A percentile compares a stretch with the other conserved stretches of the same genome.
Evolutionary conservation across 2,329 filamentous ascomycete genomes (phyloP).

Genomic region (Pseudogymnoascus sp.): DNA sequence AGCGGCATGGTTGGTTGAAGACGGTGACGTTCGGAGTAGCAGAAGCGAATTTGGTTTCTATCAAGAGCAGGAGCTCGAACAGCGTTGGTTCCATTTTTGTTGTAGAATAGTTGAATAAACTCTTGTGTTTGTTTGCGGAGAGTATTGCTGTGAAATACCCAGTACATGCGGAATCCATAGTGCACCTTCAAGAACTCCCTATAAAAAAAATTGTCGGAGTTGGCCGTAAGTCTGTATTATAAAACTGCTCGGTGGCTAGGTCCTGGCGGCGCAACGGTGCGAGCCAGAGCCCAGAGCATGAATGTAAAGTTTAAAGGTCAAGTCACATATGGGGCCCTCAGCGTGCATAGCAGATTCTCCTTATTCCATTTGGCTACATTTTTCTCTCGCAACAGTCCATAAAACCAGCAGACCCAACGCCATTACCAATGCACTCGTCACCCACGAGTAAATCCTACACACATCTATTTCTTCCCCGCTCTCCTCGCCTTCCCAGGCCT

Average conservation of each 20-base stretch:
- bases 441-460: background rate
- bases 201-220: background rate
- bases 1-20: background rate
- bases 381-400: background rate
- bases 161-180: background rate
- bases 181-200: background rate
- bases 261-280: too few relatives aligned
- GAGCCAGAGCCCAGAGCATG: too few relatives aligned
- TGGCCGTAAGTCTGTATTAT: background rate
- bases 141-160: background rate
- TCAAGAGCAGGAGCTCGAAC: background rate
- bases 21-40: background rate
- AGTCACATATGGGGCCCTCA: background rate
- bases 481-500: slow-evolving; percentile 42
- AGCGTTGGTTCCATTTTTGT: background rate
- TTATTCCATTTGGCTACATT: slow-evolving; percentile 3
- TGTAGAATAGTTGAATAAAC: background rate
- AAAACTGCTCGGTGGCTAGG: background rate
- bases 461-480: slow-evolving; percentile 25
- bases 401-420: slow-evolving; percentile 1
- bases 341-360: background rate
- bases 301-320: background rate
- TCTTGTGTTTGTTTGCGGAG: background rate
- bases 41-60: background rate
- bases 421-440: slow-evolving; percentile 1